These are phyloP conservation scores for Hirschfeldia incana DNA, from an alignment of 345 rosid genomes.

Conservation along the genomic window DNA sequence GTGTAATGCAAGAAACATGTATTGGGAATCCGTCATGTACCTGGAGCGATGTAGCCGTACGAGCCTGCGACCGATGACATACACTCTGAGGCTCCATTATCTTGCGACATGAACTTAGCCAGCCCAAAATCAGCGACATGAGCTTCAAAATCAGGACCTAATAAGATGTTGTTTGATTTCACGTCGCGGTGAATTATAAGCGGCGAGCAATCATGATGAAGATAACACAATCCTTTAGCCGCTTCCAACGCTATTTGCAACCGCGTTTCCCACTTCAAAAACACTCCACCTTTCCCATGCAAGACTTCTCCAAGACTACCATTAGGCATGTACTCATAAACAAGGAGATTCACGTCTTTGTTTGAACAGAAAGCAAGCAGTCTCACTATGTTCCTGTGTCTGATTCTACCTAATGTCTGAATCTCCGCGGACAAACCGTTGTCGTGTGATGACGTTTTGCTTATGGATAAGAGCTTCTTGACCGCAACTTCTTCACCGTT, in stretches of 20 bases:
- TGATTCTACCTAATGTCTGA: conserved; percentile 77
- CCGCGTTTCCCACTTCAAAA: conserved; percentile 72
- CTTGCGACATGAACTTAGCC: conserved; percentile 78
- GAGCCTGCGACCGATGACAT: conserved; percentile 98
- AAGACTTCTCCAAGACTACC: conserved; percentile 91
- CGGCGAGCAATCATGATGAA: conserved; percentile 95
- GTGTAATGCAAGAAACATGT: conserved; percentile 1
- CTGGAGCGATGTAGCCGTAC: conserved; percentile 97
- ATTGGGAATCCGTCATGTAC: conserved; percentile 40
- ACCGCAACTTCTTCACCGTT: conserved; percentile 85
- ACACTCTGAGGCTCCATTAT: conserved; percentile 78
- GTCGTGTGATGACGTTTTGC: conserved; percentile 68
- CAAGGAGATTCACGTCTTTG: conserved; percentile 76
- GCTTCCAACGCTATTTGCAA: conserved; percentile 82
- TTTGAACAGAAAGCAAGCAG: conserved; percentile 82
- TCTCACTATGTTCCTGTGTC: conserved; percentile 91
- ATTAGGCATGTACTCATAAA: conserved; percentile 35
- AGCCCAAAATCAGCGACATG: conserved; percentile 97
- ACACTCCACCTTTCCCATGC: conserved; percentile 78
- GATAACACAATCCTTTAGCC: conserved; percentile 87
- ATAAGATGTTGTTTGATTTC: conserved; percentile 85
- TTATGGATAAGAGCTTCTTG: conserved; percentile 68
- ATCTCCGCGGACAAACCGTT: conserved; percentile 89
- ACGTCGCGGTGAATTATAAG: conserved; percentile 88
- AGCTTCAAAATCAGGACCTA: conserved; percentile 84